Evolutionary conservation across 169 alveolate genomes (phyloP).

Genomic region (Cryptosporidium sp.): DNA sequence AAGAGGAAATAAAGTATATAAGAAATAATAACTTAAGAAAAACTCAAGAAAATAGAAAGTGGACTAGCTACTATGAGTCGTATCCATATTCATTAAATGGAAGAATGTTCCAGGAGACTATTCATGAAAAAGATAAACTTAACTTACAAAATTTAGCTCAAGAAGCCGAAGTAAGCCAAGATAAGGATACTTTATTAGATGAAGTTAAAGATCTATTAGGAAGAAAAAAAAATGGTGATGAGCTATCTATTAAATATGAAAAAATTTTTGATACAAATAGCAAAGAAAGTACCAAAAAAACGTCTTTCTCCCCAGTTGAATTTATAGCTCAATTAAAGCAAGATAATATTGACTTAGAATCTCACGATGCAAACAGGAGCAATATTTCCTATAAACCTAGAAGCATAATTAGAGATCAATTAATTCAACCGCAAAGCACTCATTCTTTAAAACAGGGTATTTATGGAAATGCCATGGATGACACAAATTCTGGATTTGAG

Average conservation of each 20-base stretch:
- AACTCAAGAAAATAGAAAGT: conserved; percentile 22
- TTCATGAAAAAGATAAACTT: neutral
- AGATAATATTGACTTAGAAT: neutral
- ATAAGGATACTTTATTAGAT: neutral
- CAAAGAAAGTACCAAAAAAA: neutral
- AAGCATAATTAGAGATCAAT: too few relatives aligned
- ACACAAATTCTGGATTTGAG: neutral
- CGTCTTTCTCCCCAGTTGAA: neutral
- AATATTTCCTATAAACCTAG: neutral
- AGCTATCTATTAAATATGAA: neutral
- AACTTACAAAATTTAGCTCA: neutral
- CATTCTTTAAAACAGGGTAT: neutral
- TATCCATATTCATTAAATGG: conserved; percentile 2
- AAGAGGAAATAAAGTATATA: conserved; percentile 21
- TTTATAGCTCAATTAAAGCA: neutral
- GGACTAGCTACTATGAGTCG: conserved; percentile 37
- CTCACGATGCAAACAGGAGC: neutral
- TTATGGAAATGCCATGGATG: neutral
- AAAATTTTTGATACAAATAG: neutral
- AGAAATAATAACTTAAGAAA: conserved; percentile 48
- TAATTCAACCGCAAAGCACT: neutral
- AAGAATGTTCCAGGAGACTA: too few relatives aligned
- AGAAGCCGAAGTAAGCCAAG: neutral
- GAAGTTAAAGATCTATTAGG: neutral
- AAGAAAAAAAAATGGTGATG: neutral